Percentiles rank a stretch among this genome's conserved stretches.
Conservation (phyloP, 768 basidiomycete genomes). For the Russula brevipes region DNA sequence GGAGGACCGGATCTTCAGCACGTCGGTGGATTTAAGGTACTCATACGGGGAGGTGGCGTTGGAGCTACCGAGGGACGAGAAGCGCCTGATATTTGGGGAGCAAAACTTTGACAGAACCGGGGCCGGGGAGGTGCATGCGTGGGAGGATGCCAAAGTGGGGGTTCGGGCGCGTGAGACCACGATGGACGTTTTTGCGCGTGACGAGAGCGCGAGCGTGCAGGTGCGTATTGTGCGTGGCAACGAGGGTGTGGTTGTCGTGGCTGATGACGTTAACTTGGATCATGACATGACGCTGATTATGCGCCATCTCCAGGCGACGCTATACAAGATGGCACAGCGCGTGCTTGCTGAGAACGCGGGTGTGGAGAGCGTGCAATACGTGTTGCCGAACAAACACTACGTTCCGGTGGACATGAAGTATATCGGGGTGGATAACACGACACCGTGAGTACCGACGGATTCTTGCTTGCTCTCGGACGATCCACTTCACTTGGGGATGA, state of each 20-base stretch:
- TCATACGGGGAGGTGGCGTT: slow-evolving; percentile 50
- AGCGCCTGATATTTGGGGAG: slow-evolving; percentile 46
- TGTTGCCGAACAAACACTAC: slow-evolving; percentile 92
- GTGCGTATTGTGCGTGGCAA: slow-evolving; percentile 51
- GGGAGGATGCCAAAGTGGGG: slow-evolving; percentile 54
- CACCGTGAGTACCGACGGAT: slow-evolving; percentile 47
- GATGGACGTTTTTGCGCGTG: slow-evolving; percentile 74
- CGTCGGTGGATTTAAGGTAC: slow-evolving; percentile 75
- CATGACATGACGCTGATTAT: background rate
- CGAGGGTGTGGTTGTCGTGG: background rate
- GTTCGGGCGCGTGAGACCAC: slow-evolving; percentile 55
- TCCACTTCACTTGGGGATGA: too few species aligned
- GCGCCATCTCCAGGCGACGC: slow-evolving; percentile 58
- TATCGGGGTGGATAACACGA: slow-evolving; percentile 62
- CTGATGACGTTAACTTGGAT: background rate
- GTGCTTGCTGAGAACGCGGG: slow-evolving; percentile 61
- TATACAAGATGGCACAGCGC: slow-evolving; percentile 81
- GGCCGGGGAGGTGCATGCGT: slow-evolving; percentile 36
- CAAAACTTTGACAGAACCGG: slow-evolving; percentile 28
- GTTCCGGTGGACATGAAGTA: slow-evolving; percentile 82
- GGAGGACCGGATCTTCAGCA: slow-evolving; percentile 85
- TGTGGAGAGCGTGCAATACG: slow-evolving; percentile 60
- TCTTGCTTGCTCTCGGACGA: too few species aligned
- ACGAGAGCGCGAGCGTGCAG: slow-evolving; percentile 91
- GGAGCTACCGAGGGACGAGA: slow-evolving; percentile 44